Evolutionary conservation across 108 stramenopile species (phyloP).

Genomic region (Pseudonitzschia multiseries): DNA sequence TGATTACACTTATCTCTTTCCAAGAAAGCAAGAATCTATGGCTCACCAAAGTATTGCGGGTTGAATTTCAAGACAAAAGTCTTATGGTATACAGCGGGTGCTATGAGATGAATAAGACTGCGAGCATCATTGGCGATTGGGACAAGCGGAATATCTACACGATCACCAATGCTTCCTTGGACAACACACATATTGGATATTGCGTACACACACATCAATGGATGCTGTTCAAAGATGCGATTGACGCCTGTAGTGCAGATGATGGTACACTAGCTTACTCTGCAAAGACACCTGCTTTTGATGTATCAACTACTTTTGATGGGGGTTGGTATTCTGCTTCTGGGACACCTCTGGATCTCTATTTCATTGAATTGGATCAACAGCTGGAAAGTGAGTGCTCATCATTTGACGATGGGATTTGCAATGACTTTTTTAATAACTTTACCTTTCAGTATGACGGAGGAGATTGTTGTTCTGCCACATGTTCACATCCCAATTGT

Average conservation of each 20-base stretch:
- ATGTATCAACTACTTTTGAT: background rate
- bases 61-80: constrained; percentile 2
- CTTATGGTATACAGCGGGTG: background rate
- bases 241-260: background rate
- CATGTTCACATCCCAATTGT: constrained; percentile 2
- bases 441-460: background rate
- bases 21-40: background rate
- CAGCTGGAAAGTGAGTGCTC: background rate
- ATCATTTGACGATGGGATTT: constrained; percentile 1
- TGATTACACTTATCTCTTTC: background rate
- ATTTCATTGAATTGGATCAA: background rate
- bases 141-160: background rate
- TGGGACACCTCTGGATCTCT: background rate
- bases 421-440: background rate
- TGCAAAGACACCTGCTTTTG: background rate
- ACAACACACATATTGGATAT: background rate
- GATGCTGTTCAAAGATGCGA: background rate
- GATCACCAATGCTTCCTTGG: background rate
- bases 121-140: too few species aligned
- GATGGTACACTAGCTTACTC: background rate
- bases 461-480: constrained; percentile 3
- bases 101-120: background rate
- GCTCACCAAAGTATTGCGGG: background rate
- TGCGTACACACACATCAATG: background rate
- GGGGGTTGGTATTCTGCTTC: background rate